Evolutionary conservation across 1,284 basidiomycete genomes (phyloP).

Genomic region (Peniophora sp.): DNA sequence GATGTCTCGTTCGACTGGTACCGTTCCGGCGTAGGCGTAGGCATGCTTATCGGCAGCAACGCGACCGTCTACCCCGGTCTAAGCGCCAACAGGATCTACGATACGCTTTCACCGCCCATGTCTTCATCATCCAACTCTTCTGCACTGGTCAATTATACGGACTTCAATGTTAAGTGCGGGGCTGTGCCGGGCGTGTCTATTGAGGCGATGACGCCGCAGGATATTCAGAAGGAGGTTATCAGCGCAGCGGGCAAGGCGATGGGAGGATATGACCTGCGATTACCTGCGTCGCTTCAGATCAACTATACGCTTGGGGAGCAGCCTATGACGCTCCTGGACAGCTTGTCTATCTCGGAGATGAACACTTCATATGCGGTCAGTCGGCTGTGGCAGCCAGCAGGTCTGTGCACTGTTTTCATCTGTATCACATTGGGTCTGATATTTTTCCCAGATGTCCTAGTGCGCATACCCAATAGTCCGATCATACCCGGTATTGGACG

Average conservation of each 20-base stretch:
- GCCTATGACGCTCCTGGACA: background rate
- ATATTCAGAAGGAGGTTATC: too few relatives aligned
- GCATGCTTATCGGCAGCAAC: background rate
- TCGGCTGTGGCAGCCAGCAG: background rate
- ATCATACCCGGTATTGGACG: background rate
- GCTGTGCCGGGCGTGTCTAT: background rate
- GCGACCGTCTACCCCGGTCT: background rate
- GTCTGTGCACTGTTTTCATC: background rate
- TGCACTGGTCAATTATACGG: background rate
- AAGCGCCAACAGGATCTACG: background rate
- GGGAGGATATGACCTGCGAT: background rate
- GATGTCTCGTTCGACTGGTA: background rate
- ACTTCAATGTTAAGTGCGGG: slow-evolving; percentile 1
- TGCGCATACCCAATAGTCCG: background rate
- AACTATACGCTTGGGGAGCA: background rate
- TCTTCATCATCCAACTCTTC: background rate
- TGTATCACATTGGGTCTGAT: background rate
- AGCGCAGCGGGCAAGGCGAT: background rate
- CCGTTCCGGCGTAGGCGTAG: background rate
- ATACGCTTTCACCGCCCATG: background rate
- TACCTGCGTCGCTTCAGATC: background rate
- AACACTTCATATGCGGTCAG: background rate
- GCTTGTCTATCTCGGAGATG: background rate
- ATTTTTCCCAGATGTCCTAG: background rate
- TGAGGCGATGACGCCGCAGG: too few relatives aligned